Percentiles rank a stretch among this genome's conserved stretches.
Evolutionary conservation across 306 rosid species (phyloP).

Genomic region (Corylus americana): DNA sequence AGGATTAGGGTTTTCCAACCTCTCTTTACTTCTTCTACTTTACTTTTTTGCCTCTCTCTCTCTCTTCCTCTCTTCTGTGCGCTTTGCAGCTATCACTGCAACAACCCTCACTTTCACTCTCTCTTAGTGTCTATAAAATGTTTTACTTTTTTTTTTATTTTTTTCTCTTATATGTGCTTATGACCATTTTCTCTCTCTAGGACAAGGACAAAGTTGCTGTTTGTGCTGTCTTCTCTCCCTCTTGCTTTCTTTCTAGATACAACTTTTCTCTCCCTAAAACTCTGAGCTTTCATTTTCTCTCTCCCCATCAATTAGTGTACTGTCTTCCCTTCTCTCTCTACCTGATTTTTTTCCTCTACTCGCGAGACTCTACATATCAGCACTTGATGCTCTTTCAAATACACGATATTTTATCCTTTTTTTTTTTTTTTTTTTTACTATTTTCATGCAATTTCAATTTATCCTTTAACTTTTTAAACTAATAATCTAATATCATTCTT

Average conservation of each 20-base stretch:
- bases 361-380: too few species aligned
- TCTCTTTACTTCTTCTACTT: neutral
- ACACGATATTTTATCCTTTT: too few species aligned
- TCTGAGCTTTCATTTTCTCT: conserved; percentile 4
- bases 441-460: too few species aligned
- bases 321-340: neutral
- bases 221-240: conserved; percentile 11
- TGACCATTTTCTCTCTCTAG: conserved; percentile 27
- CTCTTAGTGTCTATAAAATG: neutral
- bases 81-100: conserved; percentile 32
- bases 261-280: neutral
- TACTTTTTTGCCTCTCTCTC: neutral
- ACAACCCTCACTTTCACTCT: conserved; percentile 32
- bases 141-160: conserved; percentile 5
- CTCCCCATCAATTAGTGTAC: neutral
- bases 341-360: neutral
- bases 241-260: neutral
- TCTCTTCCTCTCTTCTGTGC: conserved; percentile 9
- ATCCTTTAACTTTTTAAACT: too few species aligned
- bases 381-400: neutral
- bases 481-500: too few species aligned
- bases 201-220: conserved; percentile 41
- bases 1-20: conserved; percentile 35
- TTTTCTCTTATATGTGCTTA: conserved; percentile 13
- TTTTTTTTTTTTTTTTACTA: too few species aligned